Conservation (phyloP, 192 early-diverging fungal species). For the Coemansia sp. region DNA sequence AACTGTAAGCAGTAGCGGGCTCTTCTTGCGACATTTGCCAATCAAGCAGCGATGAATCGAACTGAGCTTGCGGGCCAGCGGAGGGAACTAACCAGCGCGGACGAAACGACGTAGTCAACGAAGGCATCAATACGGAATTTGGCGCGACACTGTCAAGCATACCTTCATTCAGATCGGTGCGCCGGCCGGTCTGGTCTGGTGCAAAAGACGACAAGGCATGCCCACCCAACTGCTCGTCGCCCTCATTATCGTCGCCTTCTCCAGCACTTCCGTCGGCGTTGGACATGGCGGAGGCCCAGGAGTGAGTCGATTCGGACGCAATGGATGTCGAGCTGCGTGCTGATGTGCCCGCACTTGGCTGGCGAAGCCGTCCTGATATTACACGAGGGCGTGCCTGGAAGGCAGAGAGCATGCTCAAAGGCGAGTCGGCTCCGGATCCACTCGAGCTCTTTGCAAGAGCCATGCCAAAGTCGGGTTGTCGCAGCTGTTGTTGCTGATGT, state of each 20-base stretch:
- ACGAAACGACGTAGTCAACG: background rate
- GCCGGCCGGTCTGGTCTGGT: background rate
- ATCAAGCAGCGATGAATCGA: conserved; percentile 34
- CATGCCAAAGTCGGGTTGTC: background rate
- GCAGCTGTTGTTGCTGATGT: background rate
- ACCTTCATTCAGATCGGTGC: background rate
- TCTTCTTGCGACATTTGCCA: conserved; percentile 37
- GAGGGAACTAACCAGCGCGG: conserved; percentile 4
- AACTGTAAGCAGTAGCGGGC: conserved; percentile 11
- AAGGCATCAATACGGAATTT: background rate
- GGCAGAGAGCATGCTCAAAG: conserved; percentile 29
- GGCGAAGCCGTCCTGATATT: conserved; percentile 20
- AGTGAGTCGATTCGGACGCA: conserved; percentile 25
- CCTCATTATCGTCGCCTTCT: conserved; percentile 15
- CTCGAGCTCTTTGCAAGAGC: background rate
- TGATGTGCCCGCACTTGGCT: conserved; percentile 21
- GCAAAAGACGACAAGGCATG: background rate
- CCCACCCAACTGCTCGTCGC: background rate
- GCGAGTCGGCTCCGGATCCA: conserved; percentile 8
- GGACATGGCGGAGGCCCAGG: conserved; percentile 37
- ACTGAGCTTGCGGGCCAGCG: conserved; percentile 1
- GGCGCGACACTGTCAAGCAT: background rate
- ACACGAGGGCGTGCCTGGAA: conserved; percentile 26
- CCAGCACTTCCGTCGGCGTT: conserved; percentile 19
- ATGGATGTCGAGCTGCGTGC: conserved; percentile 45